phyloP scores from a whole-genome alignment of 2,329 filamentous ascomycete genomes.

The Fusarium drepaniforme region DNA sequence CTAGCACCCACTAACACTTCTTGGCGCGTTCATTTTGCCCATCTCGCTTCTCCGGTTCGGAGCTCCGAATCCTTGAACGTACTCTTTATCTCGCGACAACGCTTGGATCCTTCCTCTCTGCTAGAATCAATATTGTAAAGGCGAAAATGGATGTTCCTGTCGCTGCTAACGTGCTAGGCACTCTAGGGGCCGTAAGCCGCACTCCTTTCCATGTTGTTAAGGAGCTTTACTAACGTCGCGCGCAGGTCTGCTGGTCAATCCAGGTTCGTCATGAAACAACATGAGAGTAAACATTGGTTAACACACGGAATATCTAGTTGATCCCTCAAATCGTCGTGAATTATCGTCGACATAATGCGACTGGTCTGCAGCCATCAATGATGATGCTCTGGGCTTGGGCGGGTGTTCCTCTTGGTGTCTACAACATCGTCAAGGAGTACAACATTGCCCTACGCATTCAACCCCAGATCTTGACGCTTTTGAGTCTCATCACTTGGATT shows the following conservation, averaged over 20 bases:
- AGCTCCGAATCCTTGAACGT: neutral
- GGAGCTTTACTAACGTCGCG: neutral
- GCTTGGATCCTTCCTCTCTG: neutral
- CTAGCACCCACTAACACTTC: conserved; percentile 8
- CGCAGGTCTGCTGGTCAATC: conserved; percentile 71
- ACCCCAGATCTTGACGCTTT: conserved; percentile 56
- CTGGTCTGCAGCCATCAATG: conserved; percentile 75
- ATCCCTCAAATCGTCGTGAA: conserved; percentile 79
- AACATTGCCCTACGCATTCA: conserved; percentile 57
- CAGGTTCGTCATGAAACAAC: conserved; percentile 56
- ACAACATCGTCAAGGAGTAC: conserved; percentile 57
- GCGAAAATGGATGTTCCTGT: conserved; percentile 63
- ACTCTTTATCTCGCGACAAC: neutral
- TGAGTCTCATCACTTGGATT: conserved; percentile 58
- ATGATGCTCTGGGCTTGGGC: conserved; percentile 80
- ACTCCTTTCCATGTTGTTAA: neutral
- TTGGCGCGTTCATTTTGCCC: conserved; percentile 5
- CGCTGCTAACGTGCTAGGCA: conserved; percentile 70
- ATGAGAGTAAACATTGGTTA: neutral
- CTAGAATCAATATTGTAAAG: neutral
- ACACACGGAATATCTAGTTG: conserved; percentile 57
- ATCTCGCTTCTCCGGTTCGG: conserved; percentile 3
- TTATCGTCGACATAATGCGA: conserved; percentile 73
- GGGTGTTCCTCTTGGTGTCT: conserved; percentile 73
- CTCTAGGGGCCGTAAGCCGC: conserved; percentile 65